These are phyloP conservation scores for Podospora pseudoanserina DNA, from an alignment of 495 filamentous ascomycete species.

Conservation along the genomic window DNA sequence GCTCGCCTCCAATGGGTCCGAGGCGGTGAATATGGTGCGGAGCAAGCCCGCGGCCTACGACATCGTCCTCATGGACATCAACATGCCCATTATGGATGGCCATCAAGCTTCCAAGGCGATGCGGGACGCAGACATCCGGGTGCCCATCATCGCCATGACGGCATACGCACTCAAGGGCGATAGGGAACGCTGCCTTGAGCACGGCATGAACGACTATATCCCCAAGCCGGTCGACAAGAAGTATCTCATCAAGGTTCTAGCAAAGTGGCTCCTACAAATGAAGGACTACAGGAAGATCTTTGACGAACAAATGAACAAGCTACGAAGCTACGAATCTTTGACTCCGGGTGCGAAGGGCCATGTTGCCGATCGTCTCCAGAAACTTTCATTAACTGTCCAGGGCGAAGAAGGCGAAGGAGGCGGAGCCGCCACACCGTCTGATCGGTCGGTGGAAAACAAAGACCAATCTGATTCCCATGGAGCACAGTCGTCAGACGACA, in stretches of 20 bases:
- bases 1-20: slow-evolving; percentile 52
- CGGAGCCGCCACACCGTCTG: too few species aligned
- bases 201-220: slow-evolving; percentile 62
- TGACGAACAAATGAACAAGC: slow-evolving; percentile 2
- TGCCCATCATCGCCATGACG: slow-evolving; percentile 63
- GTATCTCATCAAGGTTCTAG: slow-evolving; percentile 32
- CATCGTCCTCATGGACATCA: slow-evolving; percentile 54
- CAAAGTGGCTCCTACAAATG: slow-evolving; percentile 42
- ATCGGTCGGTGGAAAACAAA: too few species aligned
- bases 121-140: slow-evolving; percentile 34
- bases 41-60: slow-evolving; percentile 51
- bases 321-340: background rate
- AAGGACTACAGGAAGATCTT: slow-evolving; percentile 15
- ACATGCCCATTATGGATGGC: slow-evolving; percentile 50
- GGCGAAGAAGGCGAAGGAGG: background rate
- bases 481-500: background rate
- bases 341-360: background rate
- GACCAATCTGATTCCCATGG: too few species aligned
- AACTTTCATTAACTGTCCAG: background rate
- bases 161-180: slow-evolving; percentile 62
- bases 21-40: slow-evolving; percentile 53
- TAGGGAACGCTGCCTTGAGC: slow-evolving; percentile 52
- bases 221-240: slow-evolving; percentile 56
- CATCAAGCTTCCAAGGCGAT: slow-evolving; percentile 40
- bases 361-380: background rate